Conservation (phyloP, 306 rosid species). For the Fragaria vesca region DNA sequence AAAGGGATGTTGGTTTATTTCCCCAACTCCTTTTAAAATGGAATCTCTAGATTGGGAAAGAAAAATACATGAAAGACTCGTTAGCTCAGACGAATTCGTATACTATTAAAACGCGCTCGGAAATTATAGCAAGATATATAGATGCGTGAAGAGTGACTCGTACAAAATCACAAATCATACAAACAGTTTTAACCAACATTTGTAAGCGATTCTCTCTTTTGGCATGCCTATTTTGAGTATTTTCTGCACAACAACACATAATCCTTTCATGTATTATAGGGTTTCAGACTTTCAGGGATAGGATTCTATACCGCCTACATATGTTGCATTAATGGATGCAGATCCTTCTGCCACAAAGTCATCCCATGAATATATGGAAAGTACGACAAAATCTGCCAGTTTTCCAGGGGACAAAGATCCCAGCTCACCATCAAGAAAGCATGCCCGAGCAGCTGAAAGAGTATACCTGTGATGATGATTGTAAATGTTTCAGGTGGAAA, state of each 20-base stretch:
- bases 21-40: too few species aligned
- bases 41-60: too few species aligned
- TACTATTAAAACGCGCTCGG: too few species aligned
- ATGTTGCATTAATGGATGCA: slow-evolving; percentile 70
- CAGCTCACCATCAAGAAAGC: slow-evolving; percentile 68
- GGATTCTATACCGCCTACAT: slow-evolving; percentile 63
- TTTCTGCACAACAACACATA: background rate
- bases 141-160: too few species aligned
- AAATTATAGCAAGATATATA: too few species aligned
- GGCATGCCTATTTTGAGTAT: background rate
- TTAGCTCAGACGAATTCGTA: too few species aligned
- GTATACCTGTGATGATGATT: slow-evolving; percentile 54
- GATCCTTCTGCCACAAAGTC: slow-evolving; percentile 50
- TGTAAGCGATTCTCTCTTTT: background rate
- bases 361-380: slow-evolving; percentile 64
- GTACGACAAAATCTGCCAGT: slow-evolving; percentile 77
- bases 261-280: background rate
- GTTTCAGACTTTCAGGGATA: slow-evolving; percentile 56
- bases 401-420: slow-evolving; percentile 76
- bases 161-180: too few species aligned
- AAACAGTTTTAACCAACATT: background rate
- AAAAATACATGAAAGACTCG: too few species aligned
- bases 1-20: too few species aligned
- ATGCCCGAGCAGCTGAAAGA: slow-evolving; percentile 73
- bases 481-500: slow-evolving; percentile 2